phyloP scores from a whole-genome alignment of 73 alveolate species.

The Halteria grandinella region DNA sequence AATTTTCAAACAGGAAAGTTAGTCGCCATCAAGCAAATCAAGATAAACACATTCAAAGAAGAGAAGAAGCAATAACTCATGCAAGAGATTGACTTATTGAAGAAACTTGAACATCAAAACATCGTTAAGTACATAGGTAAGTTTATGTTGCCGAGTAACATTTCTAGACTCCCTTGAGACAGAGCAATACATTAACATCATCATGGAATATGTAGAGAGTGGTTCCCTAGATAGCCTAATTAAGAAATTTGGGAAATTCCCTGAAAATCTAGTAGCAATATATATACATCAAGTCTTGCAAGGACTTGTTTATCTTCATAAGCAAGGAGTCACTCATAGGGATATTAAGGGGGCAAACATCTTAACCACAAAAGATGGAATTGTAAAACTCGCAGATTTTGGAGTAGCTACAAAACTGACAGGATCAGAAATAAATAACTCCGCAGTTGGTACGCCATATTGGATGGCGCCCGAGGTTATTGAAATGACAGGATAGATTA shows the following conservation, averaged over 20 bases:
- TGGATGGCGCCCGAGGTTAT: constrained; percentile 99
- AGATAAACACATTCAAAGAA: constrained; percentile 74
- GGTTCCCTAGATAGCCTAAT: constrained; percentile 91
- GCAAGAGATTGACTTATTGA: constrained; percentile 89
- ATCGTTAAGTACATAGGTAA: constrained; percentile 93
- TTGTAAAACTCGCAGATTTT: constrained; percentile 95
- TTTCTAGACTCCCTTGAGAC: constrained; percentile 88
- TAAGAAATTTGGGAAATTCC: constrained; percentile 90
- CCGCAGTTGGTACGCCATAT: constrained; percentile 97
- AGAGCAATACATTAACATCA: constrained; percentile 86
- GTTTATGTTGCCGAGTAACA: neutral
- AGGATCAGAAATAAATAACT: constrained; percentile 87
- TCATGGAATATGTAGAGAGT: constrained; percentile 94
- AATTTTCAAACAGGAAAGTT: constrained; percentile 92
- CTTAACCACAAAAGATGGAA: constrained; percentile 94
- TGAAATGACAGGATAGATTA: constrained; percentile 88
- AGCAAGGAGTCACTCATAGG: constrained; percentile 95
- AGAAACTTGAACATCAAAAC: constrained; percentile 92
- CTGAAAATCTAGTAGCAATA: constrained; percentile 90
- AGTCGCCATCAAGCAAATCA: constrained; percentile 95
- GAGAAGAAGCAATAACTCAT: constrained; percentile 83
- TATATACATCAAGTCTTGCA: constrained; percentile 91
- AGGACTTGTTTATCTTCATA: constrained; percentile 95
- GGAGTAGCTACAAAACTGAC: constrained; percentile 95
- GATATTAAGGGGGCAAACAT: constrained; percentile 98